Evolutionary conservation across 2,329 filamentous ascomycete species (phyloP).

Genomic region (Fusarium longipes): DNA sequence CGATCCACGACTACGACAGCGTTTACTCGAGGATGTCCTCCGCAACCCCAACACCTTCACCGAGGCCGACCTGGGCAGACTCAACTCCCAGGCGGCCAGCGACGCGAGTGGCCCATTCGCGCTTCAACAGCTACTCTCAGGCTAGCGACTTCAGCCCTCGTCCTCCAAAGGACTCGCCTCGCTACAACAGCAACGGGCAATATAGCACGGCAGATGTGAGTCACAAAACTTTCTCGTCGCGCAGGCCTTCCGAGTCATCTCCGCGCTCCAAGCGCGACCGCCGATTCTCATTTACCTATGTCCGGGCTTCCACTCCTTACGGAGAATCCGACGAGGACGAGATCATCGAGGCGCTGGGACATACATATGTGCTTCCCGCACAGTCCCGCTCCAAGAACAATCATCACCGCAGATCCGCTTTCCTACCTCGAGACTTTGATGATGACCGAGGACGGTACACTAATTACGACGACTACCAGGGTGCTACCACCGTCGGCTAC

Average conservation of each 20-base stretch:
- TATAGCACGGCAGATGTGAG: constrained; percentile 76
- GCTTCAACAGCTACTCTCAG: constrained; percentile 55
- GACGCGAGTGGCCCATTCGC: constrained; percentile 59
- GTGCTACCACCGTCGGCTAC: constrained; percentile 48
- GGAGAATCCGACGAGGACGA: constrained; percentile 75
- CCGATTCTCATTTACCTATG: constrained; percentile 68
- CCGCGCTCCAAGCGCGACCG: constrained; percentile 61
- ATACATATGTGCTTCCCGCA: constrained; percentile 65
- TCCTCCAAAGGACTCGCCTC: constrained; percentile 66
- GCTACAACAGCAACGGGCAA: constrained; percentile 71
- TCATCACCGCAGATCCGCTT: constrained; percentile 50
- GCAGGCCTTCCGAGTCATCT: constrained; percentile 53
- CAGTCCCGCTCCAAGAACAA: constrained; percentile 56
- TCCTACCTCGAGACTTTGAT: constrained; percentile 56
- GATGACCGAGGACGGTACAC: constrained; percentile 66
- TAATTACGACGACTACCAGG: constrained; percentile 70
- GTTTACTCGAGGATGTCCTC: constrained; percentile 63
- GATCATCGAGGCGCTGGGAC: constrained; percentile 64
- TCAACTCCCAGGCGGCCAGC: constrained; percentile 64
- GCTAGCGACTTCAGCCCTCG: constrained; percentile 55
- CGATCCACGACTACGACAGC: constrained; percentile 61
- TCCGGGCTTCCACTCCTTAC: constrained; percentile 67
- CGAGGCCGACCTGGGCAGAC: constrained; percentile 63
- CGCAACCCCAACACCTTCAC: constrained; percentile 68
- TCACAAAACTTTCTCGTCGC: constrained; percentile 63